Percentiles rank a stretch among this genome's conserved stretches.
Conservation (phyloP, 2,329 filamentous ascomycete genomes). For the Paraphaeosphaeria minitans region DNA sequence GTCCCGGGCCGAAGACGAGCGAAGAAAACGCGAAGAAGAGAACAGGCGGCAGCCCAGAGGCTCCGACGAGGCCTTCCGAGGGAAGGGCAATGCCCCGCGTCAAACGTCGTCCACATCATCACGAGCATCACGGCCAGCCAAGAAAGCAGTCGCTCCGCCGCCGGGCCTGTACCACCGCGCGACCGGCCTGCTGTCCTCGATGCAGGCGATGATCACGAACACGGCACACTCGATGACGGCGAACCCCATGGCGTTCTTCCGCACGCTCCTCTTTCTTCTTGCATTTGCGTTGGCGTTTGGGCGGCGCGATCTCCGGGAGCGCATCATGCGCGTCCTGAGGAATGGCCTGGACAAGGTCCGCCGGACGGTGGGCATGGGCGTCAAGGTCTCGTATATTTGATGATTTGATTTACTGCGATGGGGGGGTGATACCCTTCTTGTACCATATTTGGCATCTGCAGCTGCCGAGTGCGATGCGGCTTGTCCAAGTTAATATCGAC, state of each 20-base stretch:
- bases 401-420: constrained; percentile 9
- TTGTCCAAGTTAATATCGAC: neutral
- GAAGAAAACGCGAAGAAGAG: constrained; percentile 46
- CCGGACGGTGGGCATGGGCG: constrained; percentile 90
- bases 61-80: constrained; percentile 37
- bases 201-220: constrained; percentile 57
- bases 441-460: constrained; percentile 10
- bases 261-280: constrained; percentile 77
- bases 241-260: constrained; percentile 61
- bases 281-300: constrained; percentile 79
- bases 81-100: constrained; percentile 19
- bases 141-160: constrained; percentile 41
- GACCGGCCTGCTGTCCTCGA: constrained; percentile 50
- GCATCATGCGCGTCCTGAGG: constrained; percentile 70
- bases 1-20: constrained; percentile 51
- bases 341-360: constrained; percentile 80
- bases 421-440: constrained; percentile 11
- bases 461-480: neutral
- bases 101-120: constrained; percentile 37
- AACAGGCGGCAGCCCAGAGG: constrained; percentile 40
- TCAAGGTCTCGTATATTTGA: constrained; percentile 95
- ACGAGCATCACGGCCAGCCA: constrained; percentile 34
- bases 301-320: constrained; percentile 74
- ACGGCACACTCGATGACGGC: constrained; percentile 58
- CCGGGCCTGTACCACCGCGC: constrained; percentile 50